Base-by-base conservation (phyloP, 805 yeast species). In the Spathaspora boniae region DNA sequence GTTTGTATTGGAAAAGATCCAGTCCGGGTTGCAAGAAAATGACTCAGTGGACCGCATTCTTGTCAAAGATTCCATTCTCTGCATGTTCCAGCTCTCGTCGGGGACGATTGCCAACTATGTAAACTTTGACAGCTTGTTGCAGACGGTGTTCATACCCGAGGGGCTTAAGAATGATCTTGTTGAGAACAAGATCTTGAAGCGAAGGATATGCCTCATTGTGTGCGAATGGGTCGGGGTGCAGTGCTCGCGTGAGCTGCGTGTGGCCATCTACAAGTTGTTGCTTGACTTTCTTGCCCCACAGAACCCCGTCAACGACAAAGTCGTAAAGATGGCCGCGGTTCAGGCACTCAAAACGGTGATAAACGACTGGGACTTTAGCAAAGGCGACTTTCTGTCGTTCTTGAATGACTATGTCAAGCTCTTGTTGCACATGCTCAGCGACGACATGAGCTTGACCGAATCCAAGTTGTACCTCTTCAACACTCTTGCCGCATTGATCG, bases 331-430 rank as follows among this genome's bases (percentile, higher is more conserved):
- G 16, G 77, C 94, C 0, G 80, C 93, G 0, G 68, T 82, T 11
- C 82, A 81, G 48, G 77, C 91, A 0, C 60, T 89, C 15, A 72
- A 79, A 40, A 70, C 76, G 19, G 68, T 85, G 32, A 67, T 91
- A 21, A 89, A 86, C 42, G 96, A 88, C 49, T 86, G 94, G 86
- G 89, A 85, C 41, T 89, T 91, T 56, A 70, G 78, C 25, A 81
- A 85, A 41, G 65, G 61, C 11, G 78, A 67, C 20, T 86, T 93
- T 48, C 60, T 73, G 43, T 86, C 91, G 1, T 88, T 62, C 50
- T 62, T 84, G 36, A 70, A 74, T 19, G 67, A 66, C 1, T 72
- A 74, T 26, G 70, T 84, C 8, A 47, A 58, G 2, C 54, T 70
- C n/a, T 52, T 80, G 9, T 54, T 87, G 21, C 56, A 56, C 6